Base-by-base conservation (phyloP, 257 asterid genomes). In the Rauvolfia tetraphylla region DNA sequence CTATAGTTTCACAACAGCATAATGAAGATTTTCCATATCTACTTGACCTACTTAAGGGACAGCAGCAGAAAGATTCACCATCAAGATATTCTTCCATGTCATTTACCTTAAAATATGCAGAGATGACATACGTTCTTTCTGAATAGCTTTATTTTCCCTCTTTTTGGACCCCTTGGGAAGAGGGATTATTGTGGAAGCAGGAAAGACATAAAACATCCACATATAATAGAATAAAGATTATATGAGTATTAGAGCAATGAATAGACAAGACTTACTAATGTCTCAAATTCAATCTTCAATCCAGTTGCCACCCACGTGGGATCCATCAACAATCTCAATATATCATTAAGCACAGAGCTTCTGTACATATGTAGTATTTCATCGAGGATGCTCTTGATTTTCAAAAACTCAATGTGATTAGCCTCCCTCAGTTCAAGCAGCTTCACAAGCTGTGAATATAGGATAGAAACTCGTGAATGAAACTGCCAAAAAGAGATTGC, bases 291-390 rank as follows among this genome's bases (percentile, higher is more conserved):
- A 79, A 89, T 85, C 87, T 88, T 92, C 81, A 95, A 83, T 72
- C 99, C 99, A 73, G 98, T 95, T 48, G 98, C 94, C 73, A 85
- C 90, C 94, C 96, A 91, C 67, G 99, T 88, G 81, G 99, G 98
- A 83, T 89, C 91, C 94, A 92, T 89, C 82, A 92, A 79, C 76
- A 86, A 84, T 69, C 83, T 83, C 59, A 95, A 78, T 79, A 95
- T 87, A 83, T 88, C 85, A 36, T 44, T 73, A 73, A 95, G 98
- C 84, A 89, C 96, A 27, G 85, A 68, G 78, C 87, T 87, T 75
- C 78, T 77, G 77, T 88, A 54, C 89, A 92, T 79, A 62, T 86
- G 96, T 61, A 89, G 74, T 79, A 91, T 79, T 67, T 95, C 96
- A 79, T 91, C 98, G 73, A 92, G 92, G 67, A 91, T 81, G 74